Conservation (phyloP, 371 early-diverging fungal genomes). For the Mortierella sp. region DNA sequence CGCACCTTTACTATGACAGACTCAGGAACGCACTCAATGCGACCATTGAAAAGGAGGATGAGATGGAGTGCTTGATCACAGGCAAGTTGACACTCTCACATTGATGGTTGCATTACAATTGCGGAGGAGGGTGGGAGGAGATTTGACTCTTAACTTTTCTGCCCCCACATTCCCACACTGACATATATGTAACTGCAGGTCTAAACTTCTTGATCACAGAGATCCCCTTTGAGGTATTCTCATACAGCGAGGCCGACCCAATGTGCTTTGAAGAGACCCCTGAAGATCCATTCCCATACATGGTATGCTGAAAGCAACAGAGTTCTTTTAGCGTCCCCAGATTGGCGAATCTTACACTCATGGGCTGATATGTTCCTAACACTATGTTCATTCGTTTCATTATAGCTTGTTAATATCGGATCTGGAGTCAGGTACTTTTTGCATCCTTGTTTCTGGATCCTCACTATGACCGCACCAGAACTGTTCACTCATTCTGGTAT, state of each 20-base stretch:
- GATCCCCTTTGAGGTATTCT: conserved; percentile 96
- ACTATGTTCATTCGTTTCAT: no score
- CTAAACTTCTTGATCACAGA: conserved; percentile 93
- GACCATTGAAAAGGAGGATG: conserved; percentile 81
- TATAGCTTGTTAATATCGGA: conserved; percentile 89
- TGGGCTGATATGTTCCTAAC: no score
- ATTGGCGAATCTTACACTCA: no score
- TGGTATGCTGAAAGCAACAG: conserved; percentile 59
- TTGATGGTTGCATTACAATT: neutral
- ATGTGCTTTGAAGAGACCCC: conserved; percentile 86
- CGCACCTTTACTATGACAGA: conserved; percentile 72
- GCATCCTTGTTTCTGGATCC: neutral
- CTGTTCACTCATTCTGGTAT: neutral
- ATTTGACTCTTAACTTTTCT: no score
- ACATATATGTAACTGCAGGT: conserved; percentile 54
- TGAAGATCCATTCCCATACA: conserved; percentile 80
- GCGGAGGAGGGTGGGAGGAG: neutral
- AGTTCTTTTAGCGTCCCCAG: no score
- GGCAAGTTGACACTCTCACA: conserved; percentile 56
- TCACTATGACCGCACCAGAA: neutral
- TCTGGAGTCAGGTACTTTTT: conserved; percentile 83
- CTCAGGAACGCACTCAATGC: conserved; percentile 76
- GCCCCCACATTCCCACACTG: no score
- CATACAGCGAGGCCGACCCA: conserved; percentile 81
- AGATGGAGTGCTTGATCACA: conserved; percentile 87